Evolutionary conservation across 768 basidiomycete species (phyloP).

Genomic region (Russula virescens): DNA sequence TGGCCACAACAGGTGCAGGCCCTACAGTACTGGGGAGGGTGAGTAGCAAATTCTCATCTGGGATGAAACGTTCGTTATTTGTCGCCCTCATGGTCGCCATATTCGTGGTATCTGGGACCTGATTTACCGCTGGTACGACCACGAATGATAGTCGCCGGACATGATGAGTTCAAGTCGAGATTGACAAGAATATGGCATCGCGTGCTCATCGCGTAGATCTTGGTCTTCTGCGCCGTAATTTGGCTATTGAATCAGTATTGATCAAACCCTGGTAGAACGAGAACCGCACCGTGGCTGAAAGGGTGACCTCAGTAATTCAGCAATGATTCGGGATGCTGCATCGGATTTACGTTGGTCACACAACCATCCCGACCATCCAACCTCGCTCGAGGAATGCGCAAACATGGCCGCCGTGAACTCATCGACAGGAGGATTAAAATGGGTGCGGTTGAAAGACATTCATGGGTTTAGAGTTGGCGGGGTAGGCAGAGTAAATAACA

Average conservation of each 20-base stretch:
- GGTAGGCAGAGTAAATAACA: neutral
- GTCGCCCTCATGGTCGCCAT: too few relatives aligned
- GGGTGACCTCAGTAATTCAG: neutral
- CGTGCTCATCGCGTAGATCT: constrained; percentile 5
- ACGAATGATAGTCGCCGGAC: neutral
- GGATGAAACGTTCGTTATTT: neutral
- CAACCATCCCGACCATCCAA: neutral
- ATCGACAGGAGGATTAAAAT: neutral
- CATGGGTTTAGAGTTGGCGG: neutral
- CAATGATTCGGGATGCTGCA: neutral
- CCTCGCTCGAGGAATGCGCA: neutral
- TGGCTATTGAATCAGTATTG: neutral
- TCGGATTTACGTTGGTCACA: constrained; percentile 4
- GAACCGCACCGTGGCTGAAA: too few relatives aligned
- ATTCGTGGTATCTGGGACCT: neutral
- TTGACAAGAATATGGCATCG: constrained; percentile 9
- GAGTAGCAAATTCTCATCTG: neutral
- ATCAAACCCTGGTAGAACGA: constrained; percentile 3
- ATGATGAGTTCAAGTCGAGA: neutral
- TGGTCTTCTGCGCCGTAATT: constrained; percentile 6
- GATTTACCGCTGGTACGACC: neutral
- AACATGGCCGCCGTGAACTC: neutral
- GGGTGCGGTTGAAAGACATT: neutral
- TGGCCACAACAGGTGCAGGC: neutral
- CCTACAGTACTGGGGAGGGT: neutral